These are phyloP conservation scores for Suillus paluster DNA, from an alignment of 768 basidiomycete genomes.

Conservation along the genomic window DNA sequence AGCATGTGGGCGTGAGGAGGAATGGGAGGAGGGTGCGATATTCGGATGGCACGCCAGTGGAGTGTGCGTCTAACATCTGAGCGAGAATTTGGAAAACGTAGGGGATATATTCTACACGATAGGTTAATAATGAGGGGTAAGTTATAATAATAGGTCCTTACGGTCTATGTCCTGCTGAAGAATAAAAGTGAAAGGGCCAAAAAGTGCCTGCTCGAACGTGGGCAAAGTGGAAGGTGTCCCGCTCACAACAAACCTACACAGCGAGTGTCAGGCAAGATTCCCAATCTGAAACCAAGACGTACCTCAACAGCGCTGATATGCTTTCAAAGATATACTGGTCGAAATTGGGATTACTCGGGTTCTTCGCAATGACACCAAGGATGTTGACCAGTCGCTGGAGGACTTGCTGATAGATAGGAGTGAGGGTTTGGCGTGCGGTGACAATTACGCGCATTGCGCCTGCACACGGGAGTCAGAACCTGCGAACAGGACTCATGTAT, in stretches of 20 bases:
- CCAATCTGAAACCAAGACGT: conserved; percentile 13
- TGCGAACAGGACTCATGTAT: neutral
- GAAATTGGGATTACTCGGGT: conserved; percentile 97
- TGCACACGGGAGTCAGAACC: conserved; percentile 35
- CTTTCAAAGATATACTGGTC: conserved; percentile 98
- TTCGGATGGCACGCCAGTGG: conserved; percentile 62
- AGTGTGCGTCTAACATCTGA: conserved; percentile 90
- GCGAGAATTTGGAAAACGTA: conserved; percentile 97
- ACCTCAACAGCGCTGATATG: conserved; percentile 93
- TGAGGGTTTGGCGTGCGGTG: conserved; percentile 81
- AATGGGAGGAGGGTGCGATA: conserved; percentile 83
- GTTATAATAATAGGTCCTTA: conserved; percentile 38
- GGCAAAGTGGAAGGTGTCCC: conserved; percentile 68
- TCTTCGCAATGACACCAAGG: conserved; percentile 87
- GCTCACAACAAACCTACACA: conserved; percentile 75
- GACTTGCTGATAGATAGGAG: conserved; percentile 64
- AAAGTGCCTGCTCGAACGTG: conserved; percentile 80
- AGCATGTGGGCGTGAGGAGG: conserved; percentile 81
- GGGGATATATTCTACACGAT: conserved; percentile 79
- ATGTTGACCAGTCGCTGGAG: conserved; percentile 81
- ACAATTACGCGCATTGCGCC: conserved; percentile 94
- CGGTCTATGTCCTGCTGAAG: conserved; percentile 93
- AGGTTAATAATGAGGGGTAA: conserved; percentile 3
- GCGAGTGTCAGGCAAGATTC: conserved; percentile 4
- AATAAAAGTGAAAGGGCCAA: conserved; percentile 86